Evolutionary conservation across 176 grass and related monocot species (phyloP).

Genomic region (Oryza australiensis): DNA sequence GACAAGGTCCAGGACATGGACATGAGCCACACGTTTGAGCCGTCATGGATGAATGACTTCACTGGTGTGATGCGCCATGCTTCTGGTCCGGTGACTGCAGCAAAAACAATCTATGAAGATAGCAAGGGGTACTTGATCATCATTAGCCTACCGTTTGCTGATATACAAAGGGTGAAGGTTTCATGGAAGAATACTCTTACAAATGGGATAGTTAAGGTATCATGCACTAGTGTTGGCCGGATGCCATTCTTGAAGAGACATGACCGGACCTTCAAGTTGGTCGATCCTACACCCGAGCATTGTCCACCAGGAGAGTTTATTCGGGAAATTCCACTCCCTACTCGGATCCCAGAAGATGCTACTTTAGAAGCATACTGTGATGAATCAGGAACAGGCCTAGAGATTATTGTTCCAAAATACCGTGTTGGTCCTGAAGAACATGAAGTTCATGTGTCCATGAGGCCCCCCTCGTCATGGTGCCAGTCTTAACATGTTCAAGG

Average conservation of each 20-base stretch:
- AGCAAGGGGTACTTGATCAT: constrained; percentile 89
- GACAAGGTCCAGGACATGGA: constrained; percentile 71
- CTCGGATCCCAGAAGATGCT: constrained; percentile 88
- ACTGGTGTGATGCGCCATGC: constrained; percentile 82
- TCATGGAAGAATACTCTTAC: constrained; percentile 90
- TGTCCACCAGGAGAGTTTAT: constrained; percentile 93
- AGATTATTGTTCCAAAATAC: constrained; percentile 89
- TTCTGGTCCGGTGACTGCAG: constrained; percentile 76
- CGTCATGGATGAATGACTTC: constrained; percentile 80
- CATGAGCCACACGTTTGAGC: constrained; percentile 46
- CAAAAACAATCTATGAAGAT: constrained; percentile 95
- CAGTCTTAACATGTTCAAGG: constrained; percentile 52
- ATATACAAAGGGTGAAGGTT: constrained; percentile 87
- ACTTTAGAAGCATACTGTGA: constrained; percentile 83
- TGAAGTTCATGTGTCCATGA: constrained; percentile 91
- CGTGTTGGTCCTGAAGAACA: constrained; percentile 92
- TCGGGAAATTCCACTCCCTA: constrained; percentile 75
- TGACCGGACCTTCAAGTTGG: constrained; percentile 83
- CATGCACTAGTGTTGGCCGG: constrained; percentile 59
- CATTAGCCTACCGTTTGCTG: constrained; percentile 80
- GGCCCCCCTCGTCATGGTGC: constrained; percentile 70
- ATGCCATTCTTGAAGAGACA: constrained; percentile 80
- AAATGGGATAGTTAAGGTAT: constrained; percentile 81
- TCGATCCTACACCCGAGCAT: constrained; percentile 79
- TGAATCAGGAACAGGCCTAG: constrained; percentile 73